These are phyloP conservation scores for Phytophthora fragariae DNA, from an alignment of 352 stramenopile genomes.

Conservation along the genomic window DNA sequence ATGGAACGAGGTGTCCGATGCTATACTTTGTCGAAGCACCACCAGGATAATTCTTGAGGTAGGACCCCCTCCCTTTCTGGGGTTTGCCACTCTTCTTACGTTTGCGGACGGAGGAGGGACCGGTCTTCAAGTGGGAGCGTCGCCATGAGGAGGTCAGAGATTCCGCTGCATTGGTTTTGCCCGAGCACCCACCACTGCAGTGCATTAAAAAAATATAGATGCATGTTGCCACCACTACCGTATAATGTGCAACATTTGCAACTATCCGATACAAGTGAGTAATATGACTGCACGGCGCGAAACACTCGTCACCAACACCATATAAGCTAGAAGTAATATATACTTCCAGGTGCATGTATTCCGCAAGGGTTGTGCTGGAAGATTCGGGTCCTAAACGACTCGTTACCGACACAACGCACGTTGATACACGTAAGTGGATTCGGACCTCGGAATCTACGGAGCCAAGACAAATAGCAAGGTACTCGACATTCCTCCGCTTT, in stretches of 20 bases:
- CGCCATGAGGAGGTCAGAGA: slow-evolving; percentile 1
- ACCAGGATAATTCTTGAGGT: too few relatives aligned
- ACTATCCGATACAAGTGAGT: slow-evolving; percentile 8
- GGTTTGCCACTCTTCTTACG: too few relatives aligned
- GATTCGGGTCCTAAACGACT: neutral
- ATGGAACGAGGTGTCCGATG: too few relatives aligned
- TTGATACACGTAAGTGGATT: slow-evolving; percentile 37
- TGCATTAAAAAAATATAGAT: too few relatives aligned
- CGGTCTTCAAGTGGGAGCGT: neutral
- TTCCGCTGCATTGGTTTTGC: too few relatives aligned
- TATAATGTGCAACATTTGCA: too few relatives aligned
- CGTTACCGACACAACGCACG: slow-evolving; percentile 22
- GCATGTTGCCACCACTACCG: too few relatives aligned
- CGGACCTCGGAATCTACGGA: slow-evolving; percentile 27
- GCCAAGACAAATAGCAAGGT: slow-evolving; percentile 14
- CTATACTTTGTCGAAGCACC: too few relatives aligned
- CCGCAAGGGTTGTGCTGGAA: slow-evolving; percentile 15
- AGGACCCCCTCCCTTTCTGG: too few relatives aligned
- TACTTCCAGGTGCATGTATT: slow-evolving; percentile 32
- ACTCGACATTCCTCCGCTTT: slow-evolving; percentile 17
- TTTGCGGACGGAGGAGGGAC: neutral
- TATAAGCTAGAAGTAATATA: too few relatives aligned
- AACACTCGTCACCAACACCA: neutral
- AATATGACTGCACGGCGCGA: slow-evolving; percentile 32
- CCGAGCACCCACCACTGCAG: too few relatives aligned